phyloP scores from a whole-genome alignment of 768 basidiomycete species.

The Chlorophyllum brunneum region DNA sequence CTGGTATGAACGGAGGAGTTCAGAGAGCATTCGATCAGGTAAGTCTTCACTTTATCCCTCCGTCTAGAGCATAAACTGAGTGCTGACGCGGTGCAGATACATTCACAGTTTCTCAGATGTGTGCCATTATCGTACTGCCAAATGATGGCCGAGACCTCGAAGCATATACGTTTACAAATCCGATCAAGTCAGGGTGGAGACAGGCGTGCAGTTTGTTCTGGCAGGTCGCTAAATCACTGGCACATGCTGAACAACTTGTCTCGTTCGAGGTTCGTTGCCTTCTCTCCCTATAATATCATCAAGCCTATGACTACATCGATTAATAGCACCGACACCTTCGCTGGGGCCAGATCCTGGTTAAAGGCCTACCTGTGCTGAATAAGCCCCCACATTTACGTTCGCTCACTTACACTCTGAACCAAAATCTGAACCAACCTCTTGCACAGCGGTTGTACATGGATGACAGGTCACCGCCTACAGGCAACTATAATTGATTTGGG shows the following conservation, averaged over 20 bases:
- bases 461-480: conserved; percentile 60
- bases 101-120: conserved; percentile 73
- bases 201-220: conserved; percentile 89
- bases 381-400: conserved; percentile 18
- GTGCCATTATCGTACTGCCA: conserved; percentile 85
- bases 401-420: conserved; percentile 28
- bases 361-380: conserved; percentile 33
- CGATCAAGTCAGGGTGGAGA: conserved; percentile 66
- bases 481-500: conserved; percentile 94
- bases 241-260: conserved; percentile 73
- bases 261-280: conserved; percentile 75
- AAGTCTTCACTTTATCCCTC: conserved; percentile 12
- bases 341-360: conserved; percentile 93
- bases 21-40: conserved; percentile 87
- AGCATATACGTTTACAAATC: conserved; percentile 62
- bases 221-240: conserved; percentile 80
- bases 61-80: conserved; percentile 6
- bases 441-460: conserved; percentile 55
- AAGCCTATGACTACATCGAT: background rate
- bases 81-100: conserved; percentile 45
- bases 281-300: background rate
- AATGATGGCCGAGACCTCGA: conserved; percentile 93
- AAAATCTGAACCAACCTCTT: conserved; percentile 18
- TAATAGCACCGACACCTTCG: conserved; percentile 99
- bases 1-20: conserved; percentile 86